Percentiles rank a stretch among this genome's conserved stretches.
These are phyloP conservation scores for Mycena olivaceomarginata DNA, from an alignment of 768 basidiomycete species.

Conservation along the genomic window DNA sequence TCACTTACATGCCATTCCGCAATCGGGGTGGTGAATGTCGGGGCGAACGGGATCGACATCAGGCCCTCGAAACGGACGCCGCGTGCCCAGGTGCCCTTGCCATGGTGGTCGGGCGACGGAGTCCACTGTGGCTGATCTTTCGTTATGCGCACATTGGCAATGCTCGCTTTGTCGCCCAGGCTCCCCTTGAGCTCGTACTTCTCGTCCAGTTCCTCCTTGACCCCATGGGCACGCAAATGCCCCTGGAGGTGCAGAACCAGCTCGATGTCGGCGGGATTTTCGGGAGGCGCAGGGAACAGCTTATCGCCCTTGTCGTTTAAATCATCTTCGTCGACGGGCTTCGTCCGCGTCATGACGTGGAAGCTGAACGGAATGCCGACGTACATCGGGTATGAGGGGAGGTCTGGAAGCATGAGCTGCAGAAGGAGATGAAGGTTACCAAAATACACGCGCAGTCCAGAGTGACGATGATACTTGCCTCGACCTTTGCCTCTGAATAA, in stretches of 20 bases:
- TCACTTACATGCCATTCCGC: slow-evolving; percentile 41
- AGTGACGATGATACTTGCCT: slow-evolving; percentile 12
- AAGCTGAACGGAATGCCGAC: slow-evolving; percentile 37
- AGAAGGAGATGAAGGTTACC: not conserved
- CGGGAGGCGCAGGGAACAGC: slow-evolving; percentile 44
- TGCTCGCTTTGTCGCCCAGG: slow-evolving; percentile 32
- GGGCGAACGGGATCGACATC: slow-evolving; percentile 30
- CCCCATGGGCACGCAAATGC: slow-evolving; percentile 21
- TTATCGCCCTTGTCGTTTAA: slow-evolving; percentile 38
- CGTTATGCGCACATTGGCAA: slow-evolving; percentile 10
- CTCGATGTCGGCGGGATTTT: slow-evolving; percentile 33
- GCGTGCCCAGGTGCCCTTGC: slow-evolving; percentile 40
- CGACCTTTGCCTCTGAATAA: slow-evolving; percentile 37
- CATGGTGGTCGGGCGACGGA: slow-evolving; percentile 20
- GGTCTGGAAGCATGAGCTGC: slow-evolving; percentile 35
- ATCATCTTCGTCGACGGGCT: slow-evolving; percentile 35
- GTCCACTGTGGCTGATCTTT: slow-evolving; percentile 36
- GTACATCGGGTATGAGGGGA: slow-evolving; percentile 40
- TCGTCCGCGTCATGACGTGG: slow-evolving; percentile 39
- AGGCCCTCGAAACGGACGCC: slow-evolving; percentile 39
- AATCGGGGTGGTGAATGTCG: slow-evolving; percentile 26
- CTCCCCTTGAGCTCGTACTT: slow-evolving; percentile 33
- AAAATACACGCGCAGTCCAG: not conserved
- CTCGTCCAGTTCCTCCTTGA: slow-evolving; percentile 15
- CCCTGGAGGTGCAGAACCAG: slow-evolving; percentile 24